Base-by-base conservation (phyloP, 2,329 filamentous ascomycete species). In the Pochonia chlamydosporia region DNA sequence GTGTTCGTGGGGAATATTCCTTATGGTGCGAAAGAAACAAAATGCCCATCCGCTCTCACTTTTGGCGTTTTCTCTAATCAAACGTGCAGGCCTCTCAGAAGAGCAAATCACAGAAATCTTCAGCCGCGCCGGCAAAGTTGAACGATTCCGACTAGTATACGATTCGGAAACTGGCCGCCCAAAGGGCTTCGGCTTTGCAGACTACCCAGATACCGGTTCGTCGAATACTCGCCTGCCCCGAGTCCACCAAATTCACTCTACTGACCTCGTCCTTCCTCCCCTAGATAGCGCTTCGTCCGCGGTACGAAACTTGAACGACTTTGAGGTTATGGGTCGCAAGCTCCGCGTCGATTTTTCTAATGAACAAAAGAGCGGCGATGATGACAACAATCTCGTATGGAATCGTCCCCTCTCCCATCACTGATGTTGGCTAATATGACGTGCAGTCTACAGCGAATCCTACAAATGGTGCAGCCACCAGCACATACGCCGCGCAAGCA, bases 91-190 rank as follows among this genome's bases (percentile, higher is more conserved):
- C 53, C 83, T 96, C 54, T 95, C 90, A 25, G 93, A 99, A 70
- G 91, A 97, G 65, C 88, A 96, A 65, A 96, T 99, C 59, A 86
- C 85, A 63, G 89, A 96, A 58, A 95, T 95, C 51, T 95, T 97
- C 66, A 88, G 84, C 63, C 86, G 87, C 54, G 90, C 88, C 45
- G 93, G 93, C 49, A 88, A 91, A 55, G 92, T 97, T 1, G 76
- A 95, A 49, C 92, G 87, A 64, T 97, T 97, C 65, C 83, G 92
- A 44, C 78, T 97, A 42, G 92, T 97, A 54, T 95, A 96, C 68
- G 95, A 97, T 71, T 87, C 90, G 45, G 92, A 97, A 61, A 96
- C 91, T 3, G 91, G 92, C 36, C 84, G 89, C 48, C 91, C 93
- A 1, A 97, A 96, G 67, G 93, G 93, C 16, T 99, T 96, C 64